phyloP scores from a whole-genome alignment of 208 protist species.

The Trypanosoma congolense region DNA sequence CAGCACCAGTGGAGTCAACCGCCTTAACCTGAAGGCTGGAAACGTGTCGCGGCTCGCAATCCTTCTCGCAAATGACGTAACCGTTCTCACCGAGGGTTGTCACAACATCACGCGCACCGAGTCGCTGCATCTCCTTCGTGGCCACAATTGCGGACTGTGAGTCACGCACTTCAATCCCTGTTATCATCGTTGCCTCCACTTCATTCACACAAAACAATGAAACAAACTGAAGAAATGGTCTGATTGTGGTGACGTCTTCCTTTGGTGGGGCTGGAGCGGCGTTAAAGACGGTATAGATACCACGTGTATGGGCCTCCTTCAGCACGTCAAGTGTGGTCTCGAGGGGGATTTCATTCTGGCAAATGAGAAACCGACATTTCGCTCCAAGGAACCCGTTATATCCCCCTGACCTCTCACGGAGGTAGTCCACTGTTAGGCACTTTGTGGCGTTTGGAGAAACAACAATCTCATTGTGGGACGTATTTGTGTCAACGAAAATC shows the following conservation, averaged over 20 bases:
- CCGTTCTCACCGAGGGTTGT: slow-evolving; percentile 86
- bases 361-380: slow-evolving; percentile 74
- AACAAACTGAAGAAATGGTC: slow-evolving; percentile 73
- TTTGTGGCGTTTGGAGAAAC: slow-evolving; percentile 88
- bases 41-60: slow-evolving; percentile 34
- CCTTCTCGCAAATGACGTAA: slow-evolving; percentile 63
- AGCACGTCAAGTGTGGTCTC: slow-evolving; percentile 77
- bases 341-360: slow-evolving; percentile 91
- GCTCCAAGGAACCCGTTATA: slow-evolving; percentile 50
- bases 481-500: slow-evolving; percentile 85
- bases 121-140: slow-evolving; percentile 51
- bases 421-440: slow-evolving; percentile 45
- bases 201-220: slow-evolving; percentile 92
- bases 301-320: slow-evolving; percentile 61
- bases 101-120: slow-evolving; percentile 77
- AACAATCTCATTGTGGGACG: slow-evolving; percentile 89
- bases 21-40: slow-evolving; percentile 71
- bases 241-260: slow-evolving; percentile 53
- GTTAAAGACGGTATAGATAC: slow-evolving; percentile 93
- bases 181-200: slow-evolving; percentile 84
- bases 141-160: slow-evolving; percentile 44
- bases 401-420: slow-evolving; percentile 47
- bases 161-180: slow-evolving; percentile 66
- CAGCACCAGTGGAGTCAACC: slow-evolving; percentile 91
- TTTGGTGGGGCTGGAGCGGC: slow-evolving; percentile 82